A percentile compares a stretch with the other conserved stretches of the same genome.
Evolutionary conservation across 2,329 filamentous ascomycete genomes (phyloP).

Genomic region (Claviceps fusiformis): DNA sequence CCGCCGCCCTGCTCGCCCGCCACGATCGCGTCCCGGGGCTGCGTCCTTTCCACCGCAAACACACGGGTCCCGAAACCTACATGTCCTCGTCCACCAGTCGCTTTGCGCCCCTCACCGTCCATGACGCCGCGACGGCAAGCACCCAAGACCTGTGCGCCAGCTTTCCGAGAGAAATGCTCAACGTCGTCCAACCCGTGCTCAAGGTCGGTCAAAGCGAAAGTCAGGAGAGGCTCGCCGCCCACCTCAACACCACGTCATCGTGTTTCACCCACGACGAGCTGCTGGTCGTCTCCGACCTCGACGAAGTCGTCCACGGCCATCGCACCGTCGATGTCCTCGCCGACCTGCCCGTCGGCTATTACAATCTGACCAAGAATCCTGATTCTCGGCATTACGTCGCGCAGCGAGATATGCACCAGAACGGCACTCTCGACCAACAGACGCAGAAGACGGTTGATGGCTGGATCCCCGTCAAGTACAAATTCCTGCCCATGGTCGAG

Average conservation of each 20-base stretch:
- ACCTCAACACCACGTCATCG: slow-evolving; percentile 37
- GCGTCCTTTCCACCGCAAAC: slow-evolving; percentile 10
- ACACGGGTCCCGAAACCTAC: slow-evolving; percentile 15
- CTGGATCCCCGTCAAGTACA: slow-evolving; percentile 43
- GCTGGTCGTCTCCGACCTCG: slow-evolving; percentile 38
- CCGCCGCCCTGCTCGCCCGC: neutral
- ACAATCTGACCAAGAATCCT: slow-evolving; percentile 17
- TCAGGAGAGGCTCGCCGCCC: slow-evolving; percentile 18
- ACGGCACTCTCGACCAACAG: slow-evolving; percentile 19
- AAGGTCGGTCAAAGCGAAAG: slow-evolving; percentile 20
- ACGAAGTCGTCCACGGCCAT: slow-evolving; percentile 29
- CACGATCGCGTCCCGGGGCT: neutral
- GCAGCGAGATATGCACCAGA: slow-evolving; percentile 22
- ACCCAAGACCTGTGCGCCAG: slow-evolving; percentile 17
- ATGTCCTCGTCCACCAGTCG: slow-evolving; percentile 16
- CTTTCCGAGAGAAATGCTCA: slow-evolving; percentile 19
- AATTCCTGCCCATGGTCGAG: slow-evolving; percentile 42
- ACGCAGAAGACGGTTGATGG: slow-evolving; percentile 23
- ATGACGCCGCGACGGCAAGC: slow-evolving; percentile 12
- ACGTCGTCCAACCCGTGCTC: slow-evolving; percentile 19
- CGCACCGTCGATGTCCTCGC: slow-evolving; percentile 29
- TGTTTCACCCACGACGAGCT: slow-evolving; percentile 29
- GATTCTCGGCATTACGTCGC: slow-evolving; percentile 27
- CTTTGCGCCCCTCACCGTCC: slow-evolving; percentile 17
- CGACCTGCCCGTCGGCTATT: slow-evolving; percentile 17